Evolutionary conservation across 2,329 filamentous ascomycete genomes (phyloP).

Genomic region (Trichophyton schoenleinii): DNA sequence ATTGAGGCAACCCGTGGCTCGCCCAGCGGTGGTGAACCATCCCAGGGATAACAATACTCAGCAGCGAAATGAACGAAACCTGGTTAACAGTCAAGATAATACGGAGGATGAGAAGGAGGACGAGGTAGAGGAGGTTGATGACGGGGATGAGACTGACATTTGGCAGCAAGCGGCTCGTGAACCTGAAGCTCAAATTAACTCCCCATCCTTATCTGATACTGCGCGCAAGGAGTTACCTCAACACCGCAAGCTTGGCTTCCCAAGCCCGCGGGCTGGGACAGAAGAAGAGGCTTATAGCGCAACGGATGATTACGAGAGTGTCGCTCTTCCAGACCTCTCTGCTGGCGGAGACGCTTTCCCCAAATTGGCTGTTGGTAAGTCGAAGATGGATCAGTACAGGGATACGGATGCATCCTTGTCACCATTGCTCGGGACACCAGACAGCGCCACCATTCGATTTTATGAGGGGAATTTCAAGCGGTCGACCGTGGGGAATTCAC

Average conservation of each 20-base stretch:
- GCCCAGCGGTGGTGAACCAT: not conserved
- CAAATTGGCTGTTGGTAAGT: constrained; percentile 9
- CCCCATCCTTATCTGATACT: not conserved
- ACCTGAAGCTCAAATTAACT: not conserved
- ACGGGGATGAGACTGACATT: constrained; percentile 25
- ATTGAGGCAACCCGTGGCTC: constrained; percentile 6
- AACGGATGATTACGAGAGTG: constrained; percentile 19
- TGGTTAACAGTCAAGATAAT: constrained; percentile 5
- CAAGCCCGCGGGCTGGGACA: constrained; percentile 16
- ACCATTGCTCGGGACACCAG: constrained; percentile 12
- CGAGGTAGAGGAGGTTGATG: constrained; percentile 13
- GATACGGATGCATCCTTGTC: constrained; percentile 13
- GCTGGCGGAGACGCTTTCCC: not conserved
- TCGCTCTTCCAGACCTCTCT: constrained; percentile 14
- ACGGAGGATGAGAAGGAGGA: not conserved
- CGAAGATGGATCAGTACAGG: constrained; percentile 13
- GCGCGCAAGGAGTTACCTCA: constrained; percentile 8
- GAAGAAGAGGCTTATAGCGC: constrained; percentile 17
- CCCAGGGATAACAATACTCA: not conserved
- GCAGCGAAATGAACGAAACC: constrained; percentile 4
- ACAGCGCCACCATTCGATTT: constrained; percentile 12
- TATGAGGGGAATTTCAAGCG: constrained; percentile 5
- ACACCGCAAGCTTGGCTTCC: not conserved
- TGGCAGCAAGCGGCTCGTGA: constrained; percentile 35
- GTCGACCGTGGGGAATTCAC: not conserved